Percentiles rank a stretch among this genome's conserved stretches.
phyloP scores from a whole-genome alignment of 257 asterid genomes.

The Fraxinus pennsylvanica region DNA sequence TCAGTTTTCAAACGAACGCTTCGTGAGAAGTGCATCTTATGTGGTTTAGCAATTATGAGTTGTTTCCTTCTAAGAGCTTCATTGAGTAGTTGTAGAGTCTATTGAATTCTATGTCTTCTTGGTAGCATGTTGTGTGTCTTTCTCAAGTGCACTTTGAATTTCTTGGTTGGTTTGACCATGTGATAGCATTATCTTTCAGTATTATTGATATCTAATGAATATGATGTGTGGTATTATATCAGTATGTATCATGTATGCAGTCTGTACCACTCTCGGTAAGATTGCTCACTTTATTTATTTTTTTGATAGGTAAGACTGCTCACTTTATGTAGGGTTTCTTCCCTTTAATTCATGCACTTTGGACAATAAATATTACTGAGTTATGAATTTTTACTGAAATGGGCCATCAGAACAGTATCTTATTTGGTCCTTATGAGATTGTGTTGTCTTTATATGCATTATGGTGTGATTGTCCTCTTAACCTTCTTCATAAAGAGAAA shows the following conservation, averaged over 20 bases:
- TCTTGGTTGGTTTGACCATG: background rate
- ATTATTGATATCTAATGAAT: background rate
- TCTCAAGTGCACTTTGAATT: background rate
- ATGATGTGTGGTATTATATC: background rate
- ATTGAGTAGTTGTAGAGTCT: background rate
- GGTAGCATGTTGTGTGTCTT: background rate
- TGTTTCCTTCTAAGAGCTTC: background rate
- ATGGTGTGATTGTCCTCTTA: background rate
- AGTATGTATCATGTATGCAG: background rate
- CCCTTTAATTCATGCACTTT: background rate
- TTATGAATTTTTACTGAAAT: background rate
- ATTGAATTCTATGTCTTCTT: background rate
- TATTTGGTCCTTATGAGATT: background rate
- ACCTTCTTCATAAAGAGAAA: conserved; percentile 26
- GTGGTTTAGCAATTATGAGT: background rate
- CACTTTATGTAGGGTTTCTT: background rate
- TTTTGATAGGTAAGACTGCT: background rate
- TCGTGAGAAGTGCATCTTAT: background rate
- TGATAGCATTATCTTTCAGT: background rate
- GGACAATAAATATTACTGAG: background rate
- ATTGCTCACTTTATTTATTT: background rate
- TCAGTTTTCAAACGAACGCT: background rate
- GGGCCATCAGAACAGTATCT: background rate
- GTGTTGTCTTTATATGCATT: background rate
- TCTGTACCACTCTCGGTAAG: background rate